A percentile compares a stretch with the other conserved stretches of the same genome.
Evolutionary conservation across 208 protist species (phyloP).

Genomic region (Crithidia thermophila): DNA sequence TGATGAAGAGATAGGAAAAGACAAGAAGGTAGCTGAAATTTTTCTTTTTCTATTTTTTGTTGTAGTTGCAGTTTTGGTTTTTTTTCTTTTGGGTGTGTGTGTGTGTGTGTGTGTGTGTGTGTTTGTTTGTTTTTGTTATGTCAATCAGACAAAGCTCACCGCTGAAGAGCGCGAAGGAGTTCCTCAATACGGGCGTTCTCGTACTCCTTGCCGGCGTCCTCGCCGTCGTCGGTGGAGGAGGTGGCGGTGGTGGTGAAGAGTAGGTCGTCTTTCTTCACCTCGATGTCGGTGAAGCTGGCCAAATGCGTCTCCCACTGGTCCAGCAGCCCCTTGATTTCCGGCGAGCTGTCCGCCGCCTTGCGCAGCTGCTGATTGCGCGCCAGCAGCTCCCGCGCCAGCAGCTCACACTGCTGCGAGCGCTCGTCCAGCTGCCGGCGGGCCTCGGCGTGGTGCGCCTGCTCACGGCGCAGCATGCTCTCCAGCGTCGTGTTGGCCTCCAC

Average conservation of each 20-base stretch:
- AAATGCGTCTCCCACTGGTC: slow-evolving; percentile 37
- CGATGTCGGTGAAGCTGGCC: slow-evolving; percentile 21
- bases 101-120: too few relatives aligned
- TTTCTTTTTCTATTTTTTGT: too few relatives aligned
- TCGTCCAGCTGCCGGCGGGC: slow-evolving; percentile 48
- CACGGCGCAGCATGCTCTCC: slow-evolving; percentile 60
- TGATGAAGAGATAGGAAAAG: not conserved
- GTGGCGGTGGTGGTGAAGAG: slow-evolving; percentile 13
- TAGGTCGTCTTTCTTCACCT: slow-evolving; percentile 25
- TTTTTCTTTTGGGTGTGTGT: too few relatives aligned
- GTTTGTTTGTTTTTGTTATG: too few relatives aligned
- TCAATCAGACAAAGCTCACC: not conserved
- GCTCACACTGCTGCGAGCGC: slow-evolving; percentile 30
- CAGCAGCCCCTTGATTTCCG: slow-evolving; percentile 20
- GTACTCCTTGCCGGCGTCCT: slow-evolving; percentile 23
- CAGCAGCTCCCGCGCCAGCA: slow-evolving; percentile 28
- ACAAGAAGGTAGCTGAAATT: not conserved
- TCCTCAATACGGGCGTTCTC: slow-evolving; percentile 39
- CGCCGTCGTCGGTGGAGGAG: slow-evolving; percentile 21
- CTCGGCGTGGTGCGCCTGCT: slow-evolving; percentile 54
- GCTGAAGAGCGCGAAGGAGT: slow-evolving; percentile 27
- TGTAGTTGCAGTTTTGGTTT: too few relatives aligned
- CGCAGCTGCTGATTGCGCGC: slow-evolving; percentile 37
- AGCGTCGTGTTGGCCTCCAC: slow-evolving; percentile 75
- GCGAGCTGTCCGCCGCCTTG: slow-evolving; percentile 26